A percentile compares a stretch with the other conserved stretches of the same genome.
Conservation (phyloP, 768 basidiomycete genomes). For the Lactarius tabidus region DNA sequence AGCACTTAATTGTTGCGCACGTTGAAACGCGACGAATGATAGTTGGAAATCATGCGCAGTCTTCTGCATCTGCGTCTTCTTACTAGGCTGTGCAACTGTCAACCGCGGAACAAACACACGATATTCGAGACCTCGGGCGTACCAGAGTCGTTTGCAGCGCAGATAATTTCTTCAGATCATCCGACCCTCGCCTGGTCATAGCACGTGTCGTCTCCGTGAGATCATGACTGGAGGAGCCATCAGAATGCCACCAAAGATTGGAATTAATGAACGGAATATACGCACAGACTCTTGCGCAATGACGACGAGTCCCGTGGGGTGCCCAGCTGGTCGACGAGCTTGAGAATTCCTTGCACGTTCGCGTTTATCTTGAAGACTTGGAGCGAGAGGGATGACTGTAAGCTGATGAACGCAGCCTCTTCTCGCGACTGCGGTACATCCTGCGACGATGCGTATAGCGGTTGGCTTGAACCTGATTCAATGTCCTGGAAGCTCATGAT, state of each 20-base stretch:
- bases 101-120: background rate
- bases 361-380: constrained; percentile 99
- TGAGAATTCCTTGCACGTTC: constrained; percentile 93
- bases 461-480: constrained; percentile 40
- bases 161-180: constrained; percentile 88
- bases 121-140: constrained; percentile 26
- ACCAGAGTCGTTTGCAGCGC: constrained; percentile 60
- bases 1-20: constrained; percentile 84
- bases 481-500: constrained; percentile 52
- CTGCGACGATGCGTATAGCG: constrained; percentile 29
- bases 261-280: constrained; percentile 21
- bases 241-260: background rate
- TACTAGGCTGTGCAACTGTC: constrained; percentile 51
- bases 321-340: constrained; percentile 95
- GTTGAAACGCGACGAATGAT: constrained; percentile 88
- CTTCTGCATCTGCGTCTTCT: constrained; percentile 84
- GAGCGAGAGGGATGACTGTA: constrained; percentile 79
- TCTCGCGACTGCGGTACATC: constrained; percentile 43
- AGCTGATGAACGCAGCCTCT: constrained; percentile 67
- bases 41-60: constrained; percentile 90
- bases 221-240: constrained; percentile 61
- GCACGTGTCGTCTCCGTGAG: constrained; percentile 91
- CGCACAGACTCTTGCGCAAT: constrained; percentile 82
- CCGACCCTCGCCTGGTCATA: constrained; percentile 91
- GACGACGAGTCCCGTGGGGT: constrained; percentile 73